Conservation (phyloP, 2,329 filamentous ascomycete species). For the Penicillium sp. region DNA sequence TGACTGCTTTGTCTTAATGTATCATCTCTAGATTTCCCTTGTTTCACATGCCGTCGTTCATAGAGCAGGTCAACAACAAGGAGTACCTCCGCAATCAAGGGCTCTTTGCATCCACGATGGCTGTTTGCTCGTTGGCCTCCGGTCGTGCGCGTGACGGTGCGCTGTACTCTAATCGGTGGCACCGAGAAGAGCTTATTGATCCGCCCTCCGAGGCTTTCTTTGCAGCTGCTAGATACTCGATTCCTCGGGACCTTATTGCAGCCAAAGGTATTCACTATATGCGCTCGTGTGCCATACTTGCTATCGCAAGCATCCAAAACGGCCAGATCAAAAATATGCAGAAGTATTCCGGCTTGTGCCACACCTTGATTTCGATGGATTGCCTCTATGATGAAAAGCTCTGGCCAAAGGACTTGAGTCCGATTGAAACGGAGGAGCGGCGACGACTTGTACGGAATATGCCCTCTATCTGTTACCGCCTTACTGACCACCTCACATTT, state of each 20-base stretch:
- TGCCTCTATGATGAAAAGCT: conserved; percentile 55
- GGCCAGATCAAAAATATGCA: conserved; percentile 54
- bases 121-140: conserved; percentile 53
- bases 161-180: conserved; percentile 41
- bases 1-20: not conserved
- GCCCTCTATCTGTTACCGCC: not conserved
- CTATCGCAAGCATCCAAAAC: conserved; percentile 55
- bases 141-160: conserved; percentile 54
- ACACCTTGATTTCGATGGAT: conserved; percentile 52
- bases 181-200: conserved; percentile 32
- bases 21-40: conserved; percentile 46
- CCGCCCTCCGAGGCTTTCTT: conserved; percentile 49
- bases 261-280: conserved; percentile 41
- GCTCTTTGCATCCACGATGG: conserved; percentile 56
- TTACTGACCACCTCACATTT: conserved; percentile 1
- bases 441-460: conserved; percentile 46
- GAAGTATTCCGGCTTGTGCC: conserved; percentile 54
- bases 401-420: conserved; percentile 52
- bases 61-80: conserved; percentile 40
- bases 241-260: conserved; percentile 41
- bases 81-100: conserved; percentile 48
- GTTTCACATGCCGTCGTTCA: conserved; percentile 52
- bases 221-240: conserved; percentile 44
- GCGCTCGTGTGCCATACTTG: conserved; percentile 52
- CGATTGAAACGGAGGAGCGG: conserved; percentile 53